Conservation (phyloP, 768 basidiomycete species). For the Botryobasidium botryosum region DNA sequence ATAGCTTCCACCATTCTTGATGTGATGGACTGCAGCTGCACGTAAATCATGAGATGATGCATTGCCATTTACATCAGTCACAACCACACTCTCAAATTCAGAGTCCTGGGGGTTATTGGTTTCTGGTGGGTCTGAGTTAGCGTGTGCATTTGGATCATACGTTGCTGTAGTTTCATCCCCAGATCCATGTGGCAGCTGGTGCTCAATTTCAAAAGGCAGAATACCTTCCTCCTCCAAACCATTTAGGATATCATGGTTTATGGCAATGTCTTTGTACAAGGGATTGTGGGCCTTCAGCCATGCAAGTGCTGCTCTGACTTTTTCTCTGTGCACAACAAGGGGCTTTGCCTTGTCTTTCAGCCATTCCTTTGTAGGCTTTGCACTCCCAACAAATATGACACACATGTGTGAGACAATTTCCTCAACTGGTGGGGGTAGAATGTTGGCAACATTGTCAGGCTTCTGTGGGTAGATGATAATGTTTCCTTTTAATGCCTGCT, state of each 20-base stretch:
- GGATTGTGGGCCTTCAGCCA: constrained; percentile 9
- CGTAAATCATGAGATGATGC: constrained; percentile 2
- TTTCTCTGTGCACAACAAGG: constrained; percentile 4
- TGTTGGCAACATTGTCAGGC: constrained; percentile 2
- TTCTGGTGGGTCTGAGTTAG: not conserved
- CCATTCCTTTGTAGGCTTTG: constrained; percentile 9
- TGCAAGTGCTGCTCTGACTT: constrained; percentile 3
- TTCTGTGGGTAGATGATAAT: constrained; percentile 10
- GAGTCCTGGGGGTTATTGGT: not conserved
- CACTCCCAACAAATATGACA: constrained; percentile 11
- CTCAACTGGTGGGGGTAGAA: constrained; percentile 11
- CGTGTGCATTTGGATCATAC: no score
- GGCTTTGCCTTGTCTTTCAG: constrained; percentile 8
- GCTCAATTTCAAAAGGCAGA: constrained; percentile 2
- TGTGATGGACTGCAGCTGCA: no score
- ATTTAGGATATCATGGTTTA: not conserved
- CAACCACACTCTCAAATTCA: no score
- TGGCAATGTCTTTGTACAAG: constrained; percentile 5
- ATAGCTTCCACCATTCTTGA: constrained; percentile 4
- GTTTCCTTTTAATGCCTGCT: constrained; percentile 2
- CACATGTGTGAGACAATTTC: constrained; percentile 11
- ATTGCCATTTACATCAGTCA: no score
- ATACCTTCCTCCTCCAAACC: not conserved
- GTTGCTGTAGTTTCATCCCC: no score
- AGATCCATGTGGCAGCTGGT: no score